Conservation (phyloP, 257 asterid species). For the Gentiana straminea region DNA sequence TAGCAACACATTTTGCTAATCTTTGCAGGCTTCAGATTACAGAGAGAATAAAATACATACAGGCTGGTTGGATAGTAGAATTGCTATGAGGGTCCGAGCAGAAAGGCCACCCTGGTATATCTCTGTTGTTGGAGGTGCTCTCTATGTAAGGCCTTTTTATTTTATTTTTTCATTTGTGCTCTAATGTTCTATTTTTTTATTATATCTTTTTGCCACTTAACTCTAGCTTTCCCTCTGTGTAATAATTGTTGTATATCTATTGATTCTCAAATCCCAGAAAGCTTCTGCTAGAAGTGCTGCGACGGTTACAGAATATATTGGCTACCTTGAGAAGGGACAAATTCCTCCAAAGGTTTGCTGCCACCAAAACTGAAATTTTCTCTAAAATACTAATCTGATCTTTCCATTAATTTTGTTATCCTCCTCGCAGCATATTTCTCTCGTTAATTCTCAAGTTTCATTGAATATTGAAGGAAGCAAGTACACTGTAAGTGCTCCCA, state of each 20-base stretch:
- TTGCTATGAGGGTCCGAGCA: constrained; percentile 99
- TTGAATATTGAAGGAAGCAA: constrained; percentile 98
- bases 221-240: not conserved
- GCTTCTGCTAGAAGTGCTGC: constrained; percentile 98
- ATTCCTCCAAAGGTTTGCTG: constrained; percentile 90
- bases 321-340: constrained; percentile 98
- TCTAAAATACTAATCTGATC: constrained; percentile 16
- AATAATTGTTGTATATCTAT: constrained; percentile 12
- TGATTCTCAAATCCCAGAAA: constrained; percentile 53
- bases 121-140: constrained; percentile 98
- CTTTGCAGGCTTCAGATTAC: constrained; percentile 78
- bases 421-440: constrained; percentile 89
- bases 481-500: constrained; percentile 63
- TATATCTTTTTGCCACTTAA: constrained; percentile 4
- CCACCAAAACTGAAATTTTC: constrained; percentile 4
- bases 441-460: constrained; percentile 91
- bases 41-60: constrained; percentile 95
- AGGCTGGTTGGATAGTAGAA: constrained; percentile 99
- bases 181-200: not conserved
- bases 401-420: constrained; percentile 10
- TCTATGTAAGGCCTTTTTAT: constrained; percentile 53
- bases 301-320: constrained; percentile 90
- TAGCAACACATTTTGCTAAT: not conserved
- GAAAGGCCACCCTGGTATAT: constrained; percentile 99
- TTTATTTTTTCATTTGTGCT: constrained; percentile 1